Percentiles rank a stretch among this genome's conserved stretches.
Evolutionary conservation across 331 rosid species (phyloP).

Genomic region (Malus hybrid): DNA sequence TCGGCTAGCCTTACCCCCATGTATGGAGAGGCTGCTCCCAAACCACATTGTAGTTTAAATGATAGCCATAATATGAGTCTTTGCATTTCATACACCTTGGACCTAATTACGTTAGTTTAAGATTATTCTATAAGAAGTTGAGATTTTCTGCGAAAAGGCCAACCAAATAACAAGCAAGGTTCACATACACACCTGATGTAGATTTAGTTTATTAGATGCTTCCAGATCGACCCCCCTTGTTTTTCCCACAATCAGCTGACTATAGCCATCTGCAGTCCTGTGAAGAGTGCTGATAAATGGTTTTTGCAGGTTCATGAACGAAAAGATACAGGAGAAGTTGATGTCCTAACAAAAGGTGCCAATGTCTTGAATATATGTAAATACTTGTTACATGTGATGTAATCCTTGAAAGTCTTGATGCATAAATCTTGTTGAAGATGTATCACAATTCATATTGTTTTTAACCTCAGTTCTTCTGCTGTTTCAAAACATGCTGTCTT

Average conservation of each 20-base stretch:
- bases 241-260: not conserved
- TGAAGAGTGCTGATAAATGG: not conserved
- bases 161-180: not conserved
- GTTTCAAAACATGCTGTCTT: not conserved
- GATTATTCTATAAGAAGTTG: not conserved
- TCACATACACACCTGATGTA: not conserved
- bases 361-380: not conserved
- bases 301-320: conserved; percentile 79
- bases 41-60: not conserved
- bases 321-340: conserved; percentile 74
- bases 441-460: not conserved
- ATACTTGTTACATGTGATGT: not conserved
- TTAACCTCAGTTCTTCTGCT: not conserved
- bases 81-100: not conserved
- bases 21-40: too few species aligned
- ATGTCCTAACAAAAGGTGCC: conserved; percentile 87
- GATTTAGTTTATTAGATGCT: not conserved
- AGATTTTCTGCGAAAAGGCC: not conserved
- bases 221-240: not conserved
- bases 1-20: too few species aligned
- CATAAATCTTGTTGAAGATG: not conserved
- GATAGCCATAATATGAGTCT: not conserved
- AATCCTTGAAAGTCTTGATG: not conserved
- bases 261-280: not conserved
- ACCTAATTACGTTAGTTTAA: not conserved